Percentiles rank a stretch among this genome's conserved stretches.
Evolutionary conservation across 2,329 filamentous ascomycete genomes (phyloP).

Genomic region (Mycosphaerella sp.): DNA sequence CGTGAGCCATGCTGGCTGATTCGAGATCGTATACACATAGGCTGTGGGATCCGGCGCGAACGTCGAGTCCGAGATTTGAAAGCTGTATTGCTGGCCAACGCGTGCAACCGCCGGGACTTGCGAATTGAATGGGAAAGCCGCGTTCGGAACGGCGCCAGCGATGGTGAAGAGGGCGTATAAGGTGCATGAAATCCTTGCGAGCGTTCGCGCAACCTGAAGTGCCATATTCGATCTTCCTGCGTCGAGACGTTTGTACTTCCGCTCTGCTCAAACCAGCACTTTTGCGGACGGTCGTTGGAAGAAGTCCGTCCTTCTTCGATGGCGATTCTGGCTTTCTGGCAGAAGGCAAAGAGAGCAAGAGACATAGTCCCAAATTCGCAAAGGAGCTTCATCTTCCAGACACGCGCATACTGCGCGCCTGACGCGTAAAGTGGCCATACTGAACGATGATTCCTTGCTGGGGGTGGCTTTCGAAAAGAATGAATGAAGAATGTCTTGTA

Average conservation of each 20-base stretch:
- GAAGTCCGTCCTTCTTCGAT: background rate
- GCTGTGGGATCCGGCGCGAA: conserved; percentile 55
- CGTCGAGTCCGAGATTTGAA: conserved; percentile 65
- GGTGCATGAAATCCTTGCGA: conserved; percentile 16
- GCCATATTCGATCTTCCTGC: conserved; percentile 8
- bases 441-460: conserved; percentile 22
- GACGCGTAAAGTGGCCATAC: conserved; percentile 22
- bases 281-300: background rate
- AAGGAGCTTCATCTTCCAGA: conserved; percentile 12
- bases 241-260: conserved; percentile 3
- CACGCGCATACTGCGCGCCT: conserved; percentile 16
- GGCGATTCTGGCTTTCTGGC: background rate
- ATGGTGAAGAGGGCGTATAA: conserved; percentile 15
- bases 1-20: conserved; percentile 66
- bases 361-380: conserved; percentile 9
- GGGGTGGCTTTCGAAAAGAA: conserved; percentile 22
- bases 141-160: conserved; percentile 30
- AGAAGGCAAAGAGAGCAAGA: background rate
- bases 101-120: conserved; percentile 76
- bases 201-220: conserved; percentile 10
- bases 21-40: conserved; percentile 60
- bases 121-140: conserved; percentile 70
- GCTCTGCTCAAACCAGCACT: background rate
- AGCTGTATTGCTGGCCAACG: conserved; percentile 59
- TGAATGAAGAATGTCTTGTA: conserved; percentile 21